Conservation (phyloP, 768 basidiomycete genomes). For the Lactarius akahatsu region DNA sequence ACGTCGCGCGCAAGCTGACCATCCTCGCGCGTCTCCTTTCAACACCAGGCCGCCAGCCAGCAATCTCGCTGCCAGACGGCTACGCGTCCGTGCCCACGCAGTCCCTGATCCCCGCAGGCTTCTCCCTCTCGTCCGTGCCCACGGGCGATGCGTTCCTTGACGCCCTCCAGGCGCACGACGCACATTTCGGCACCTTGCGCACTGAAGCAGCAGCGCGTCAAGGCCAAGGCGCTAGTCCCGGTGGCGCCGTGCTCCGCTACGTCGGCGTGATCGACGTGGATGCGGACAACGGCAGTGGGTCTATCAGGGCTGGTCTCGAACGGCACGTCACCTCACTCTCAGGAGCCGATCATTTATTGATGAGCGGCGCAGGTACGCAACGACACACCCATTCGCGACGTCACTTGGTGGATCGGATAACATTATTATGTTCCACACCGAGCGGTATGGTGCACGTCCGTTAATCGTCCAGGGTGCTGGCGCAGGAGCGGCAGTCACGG, state of each 20-base stretch:
- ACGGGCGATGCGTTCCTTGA: constrained; percentile 82
- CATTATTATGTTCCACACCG: constrained; percentile 96
- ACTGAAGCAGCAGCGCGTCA: constrained; percentile 69
- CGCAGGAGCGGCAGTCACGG: constrained; percentile 97
- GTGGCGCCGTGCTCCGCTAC: constrained; percentile 82
- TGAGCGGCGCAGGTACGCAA: constrained; percentile 68
- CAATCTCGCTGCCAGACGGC: constrained; percentile 60
- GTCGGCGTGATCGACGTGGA: constrained; percentile 94
- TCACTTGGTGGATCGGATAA: constrained; percentile 96
- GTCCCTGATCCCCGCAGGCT: constrained; percentile 79
- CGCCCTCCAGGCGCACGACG: constrained; percentile 80
- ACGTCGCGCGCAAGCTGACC: constrained; percentile 95
- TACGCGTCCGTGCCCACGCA: constrained; percentile 77
- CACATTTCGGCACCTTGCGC: constrained; percentile 72
- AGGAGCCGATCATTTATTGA: background rate
- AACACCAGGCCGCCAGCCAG: constrained; percentile 40
- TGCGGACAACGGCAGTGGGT: constrained; percentile 48
- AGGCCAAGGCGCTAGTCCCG: constrained; percentile 37
- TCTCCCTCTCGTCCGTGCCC: constrained; percentile 51
- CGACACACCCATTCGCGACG: constrained; percentile 91
- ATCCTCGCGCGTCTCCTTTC: constrained; percentile 86
- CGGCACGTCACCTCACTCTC: constrained; percentile 53
- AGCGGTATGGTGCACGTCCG: constrained; percentile 84
- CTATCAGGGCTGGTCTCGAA: constrained; percentile 84
- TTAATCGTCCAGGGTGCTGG: constrained; percentile 95